Conservation (phyloP, 768 basidiomycete species). For the Grammothele lineata region DNA sequence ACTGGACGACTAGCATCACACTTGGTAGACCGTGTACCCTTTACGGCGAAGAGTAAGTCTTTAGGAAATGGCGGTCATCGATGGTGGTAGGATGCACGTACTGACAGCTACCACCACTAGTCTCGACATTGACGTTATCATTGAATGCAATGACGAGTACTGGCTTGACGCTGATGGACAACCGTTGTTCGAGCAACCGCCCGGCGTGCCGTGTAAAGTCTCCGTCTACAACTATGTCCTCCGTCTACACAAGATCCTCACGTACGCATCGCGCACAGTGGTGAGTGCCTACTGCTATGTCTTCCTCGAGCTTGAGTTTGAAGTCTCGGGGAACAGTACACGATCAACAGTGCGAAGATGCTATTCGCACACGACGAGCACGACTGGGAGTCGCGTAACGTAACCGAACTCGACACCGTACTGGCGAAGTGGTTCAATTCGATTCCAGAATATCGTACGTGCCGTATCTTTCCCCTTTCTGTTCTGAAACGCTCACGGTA, state of each 20-base stretch:
- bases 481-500: no score
- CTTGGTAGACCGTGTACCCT: background rate
- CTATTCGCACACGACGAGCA: constrained; percentile 30
- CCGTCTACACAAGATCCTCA: no score
- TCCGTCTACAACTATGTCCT: constrained; percentile 17
- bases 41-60: no score
- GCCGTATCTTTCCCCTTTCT: no score
- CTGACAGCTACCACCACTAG: background rate
- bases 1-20: constrained; percentile 37
- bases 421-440: constrained; percentile 58
- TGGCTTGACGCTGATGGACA: constrained; percentile 26
- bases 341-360: constrained; percentile 39
- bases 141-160: constrained; percentile 41
- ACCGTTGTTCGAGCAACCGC: constrained; percentile 33
- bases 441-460: constrained; percentile 50
- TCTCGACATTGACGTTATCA: constrained; percentile 36
- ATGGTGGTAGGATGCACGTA: no score
- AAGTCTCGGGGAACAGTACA: constrained; percentile 29
- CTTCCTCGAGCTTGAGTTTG: no score
- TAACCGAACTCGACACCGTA: constrained; percentile 59
- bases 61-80: no score
- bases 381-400: constrained; percentile 45
- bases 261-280: no score
- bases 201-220: constrained; percentile 23
- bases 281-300: no score